Percentiles rank a stretch among this genome's conserved stretches.
phyloP scores from a whole-genome alignment of 805 yeast genomes.

The Tanozyma kutaoensis region DNA sequence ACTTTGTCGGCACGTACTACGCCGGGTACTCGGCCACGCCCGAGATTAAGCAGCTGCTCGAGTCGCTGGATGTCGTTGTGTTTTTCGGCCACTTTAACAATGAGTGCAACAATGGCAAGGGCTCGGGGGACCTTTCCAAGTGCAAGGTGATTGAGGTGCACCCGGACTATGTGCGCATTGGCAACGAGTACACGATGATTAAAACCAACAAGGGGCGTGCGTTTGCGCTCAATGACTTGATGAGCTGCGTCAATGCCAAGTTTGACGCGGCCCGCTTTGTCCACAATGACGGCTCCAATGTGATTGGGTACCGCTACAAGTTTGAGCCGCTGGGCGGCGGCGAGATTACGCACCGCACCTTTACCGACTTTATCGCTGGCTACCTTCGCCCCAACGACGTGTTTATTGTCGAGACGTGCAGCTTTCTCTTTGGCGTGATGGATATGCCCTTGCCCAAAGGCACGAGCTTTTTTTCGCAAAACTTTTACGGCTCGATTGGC shows the following conservation, averaged over 20 bases:
- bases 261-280: slow-evolving; percentile 6
- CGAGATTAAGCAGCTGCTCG: slow-evolving; percentile 9
- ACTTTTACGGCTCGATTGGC: slow-evolving; percentile 78
- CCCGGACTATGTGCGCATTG: slow-evolving; percentile 27
- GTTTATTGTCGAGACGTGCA: slow-evolving; percentile 72
- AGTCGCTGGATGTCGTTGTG: slow-evolving; percentile 53
- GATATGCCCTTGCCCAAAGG: slow-evolving; percentile 50
- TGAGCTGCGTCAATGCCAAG: slow-evolving; percentile 12
- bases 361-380: too few species aligned
- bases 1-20: slow-evolving; percentile 60
- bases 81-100: slow-evolving; percentile 49
- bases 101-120: slow-evolving; percentile 17
- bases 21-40: slow-evolving; percentile 36
- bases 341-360: too few species aligned
- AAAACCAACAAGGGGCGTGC: slow-evolving; percentile 9
- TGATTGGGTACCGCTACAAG: too few species aligned
- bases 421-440: slow-evolving; percentile 66
- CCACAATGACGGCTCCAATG: slow-evolving; percentile 1
- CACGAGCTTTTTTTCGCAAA: slow-evolving; percentile 45
- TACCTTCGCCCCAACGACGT: slow-evolving; percentile 49
- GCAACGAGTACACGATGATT: slow-evolving; percentile 8
- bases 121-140: slow-evolving; percentile 9
- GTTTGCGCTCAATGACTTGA: slow-evolving; percentile 19
- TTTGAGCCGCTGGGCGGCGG: too few species aligned
- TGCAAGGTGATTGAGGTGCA: slow-evolving; percentile 20